phyloP scores from a whole-genome alignment of 495 filamentous ascomycete genomes.

The Sordaria brevicollis region DNA sequence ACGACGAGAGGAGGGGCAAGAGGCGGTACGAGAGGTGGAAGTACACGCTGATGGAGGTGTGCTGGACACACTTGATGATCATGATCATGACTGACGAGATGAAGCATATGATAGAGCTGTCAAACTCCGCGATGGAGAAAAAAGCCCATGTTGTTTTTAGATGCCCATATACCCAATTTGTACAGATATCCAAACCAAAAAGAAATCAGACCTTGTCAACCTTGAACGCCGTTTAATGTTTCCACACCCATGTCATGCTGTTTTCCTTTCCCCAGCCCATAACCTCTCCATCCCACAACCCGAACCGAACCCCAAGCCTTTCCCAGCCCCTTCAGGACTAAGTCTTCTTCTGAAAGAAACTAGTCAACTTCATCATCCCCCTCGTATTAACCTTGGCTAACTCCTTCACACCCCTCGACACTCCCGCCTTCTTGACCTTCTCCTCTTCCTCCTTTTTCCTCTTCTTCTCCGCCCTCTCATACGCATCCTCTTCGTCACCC shows the following conservation, averaged over 20 bases:
- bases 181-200: not conserved
- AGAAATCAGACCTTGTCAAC: not conserved
- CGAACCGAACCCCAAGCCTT: no score
- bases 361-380: constrained; percentile 96
- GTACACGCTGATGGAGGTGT: no score
- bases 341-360: constrained; percentile 79
- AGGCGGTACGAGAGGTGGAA: not conserved
- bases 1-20: constrained; percentile 2
- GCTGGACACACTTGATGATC: not conserved
- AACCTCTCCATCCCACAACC: no score
- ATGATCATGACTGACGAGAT: not conserved
- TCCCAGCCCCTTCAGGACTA: not conserved
- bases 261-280: not conserved
- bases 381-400: constrained; percentile 79
- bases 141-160: not conserved
- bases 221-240: not conserved
- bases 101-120: not conserved
- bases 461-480: constrained; percentile 64
- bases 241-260: not conserved
- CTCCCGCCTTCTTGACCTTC: constrained; percentile 51
- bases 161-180: not conserved
- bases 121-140: not conserved
- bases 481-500: constrained; percentile 61
- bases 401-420: constrained; percentile 64
- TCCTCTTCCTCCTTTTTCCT: constrained; percentile 54